These are phyloP conservation scores for Cutaneotrichosporon sp. DNA, from an alignment of 1,284 basidiomycete species.

Conservation along the genomic window DNA sequence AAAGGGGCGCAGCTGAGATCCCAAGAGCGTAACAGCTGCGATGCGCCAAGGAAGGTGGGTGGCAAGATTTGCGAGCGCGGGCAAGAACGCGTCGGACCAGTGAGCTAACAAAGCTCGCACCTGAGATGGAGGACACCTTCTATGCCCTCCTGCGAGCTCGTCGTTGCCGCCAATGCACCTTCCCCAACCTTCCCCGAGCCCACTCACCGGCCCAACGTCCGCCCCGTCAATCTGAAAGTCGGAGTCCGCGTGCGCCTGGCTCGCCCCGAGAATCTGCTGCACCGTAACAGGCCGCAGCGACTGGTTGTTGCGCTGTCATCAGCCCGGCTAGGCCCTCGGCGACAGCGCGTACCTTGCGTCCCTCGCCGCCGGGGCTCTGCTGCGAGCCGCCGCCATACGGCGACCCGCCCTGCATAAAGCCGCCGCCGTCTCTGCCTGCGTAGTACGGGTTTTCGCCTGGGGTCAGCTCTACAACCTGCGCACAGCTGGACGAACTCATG, in stretches of 20 bases:
- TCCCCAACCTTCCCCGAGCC: not conserved
- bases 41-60: too few relatives aligned
- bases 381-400: slow-evolving; percentile 37
- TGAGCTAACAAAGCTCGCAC: too few relatives aligned
- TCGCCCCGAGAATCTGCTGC: slow-evolving; percentile 73
- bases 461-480: not conserved
- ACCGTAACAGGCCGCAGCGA: slow-evolving; percentile 84
- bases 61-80: too few relatives aligned
- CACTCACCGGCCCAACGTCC: slow-evolving; percentile 62
- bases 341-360: slow-evolving; percentile 24
- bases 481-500: slow-evolving; percentile 17
- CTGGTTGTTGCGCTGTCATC: slow-evolving; percentile 50
- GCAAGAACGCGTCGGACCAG: too few relatives aligned
- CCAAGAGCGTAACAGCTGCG: too few relatives aligned
- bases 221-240: slow-evolving; percentile 81
- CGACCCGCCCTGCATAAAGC: slow-evolving; percentile 39
- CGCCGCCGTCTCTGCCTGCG: slow-evolving; percentile 38
- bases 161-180: not conserved
- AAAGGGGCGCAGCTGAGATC: not conserved
- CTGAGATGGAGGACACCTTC: not conserved
- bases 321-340: not conserved
- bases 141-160: not conserved
- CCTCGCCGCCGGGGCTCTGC: slow-evolving; percentile 39
- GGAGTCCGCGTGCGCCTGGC: slow-evolving; percentile 81
- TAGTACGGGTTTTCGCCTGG: slow-evolving; percentile 51